Base-by-base conservation (phyloP, 148 eudicot genomes). In the Spergularia marina region DNA sequence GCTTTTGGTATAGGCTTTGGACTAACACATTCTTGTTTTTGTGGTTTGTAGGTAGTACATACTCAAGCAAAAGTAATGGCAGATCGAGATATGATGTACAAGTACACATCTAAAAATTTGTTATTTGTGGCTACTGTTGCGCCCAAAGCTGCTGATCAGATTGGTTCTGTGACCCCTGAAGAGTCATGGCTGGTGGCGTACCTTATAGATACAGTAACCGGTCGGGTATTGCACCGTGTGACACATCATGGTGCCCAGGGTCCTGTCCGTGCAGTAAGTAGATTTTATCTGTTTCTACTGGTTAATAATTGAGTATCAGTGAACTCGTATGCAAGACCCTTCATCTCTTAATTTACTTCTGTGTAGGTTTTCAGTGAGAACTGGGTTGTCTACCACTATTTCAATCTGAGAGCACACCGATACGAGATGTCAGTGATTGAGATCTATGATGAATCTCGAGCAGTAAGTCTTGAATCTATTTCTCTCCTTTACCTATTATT, bases 401-500 rank as follows among this genome's bases (percentile, higher is more conserved):
- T 96, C 78, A 96, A 93, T 80, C 89, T 96, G 74, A 87, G 91
- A 84, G 98, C 99, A 67, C 97, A 96, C 76, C 85, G 99, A 83
- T 91, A 89, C 78, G 99, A 96, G 85, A 96, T 96, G 97, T 88
- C 99, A 70, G 99, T 96, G 80, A 92, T 89, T 89, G 99, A 96
- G 86, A 83, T 96, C 71, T 96, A 91, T 80, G 99, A 96, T 81
- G 93, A 88, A 81, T 93, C 98, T 70, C 92, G 99, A 44, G 98
- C 93, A 88, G 99, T 96, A 96, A 62, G 47, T 62, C 78, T 83
- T 69, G 52, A 74, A 53, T 81, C 74, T 14, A 5, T 44, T 20
- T 40, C 30, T 67, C 11, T 18, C 61, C 34, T 25, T 1, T 13
- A 10, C 15, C 12, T 70, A 0, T 64, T n/a, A n/a, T n/a, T 2